Evolutionary conservation across 2,329 filamentous ascomycete genomes (phyloP).

Genomic region (Colletotrichum spaethianum): DNA sequence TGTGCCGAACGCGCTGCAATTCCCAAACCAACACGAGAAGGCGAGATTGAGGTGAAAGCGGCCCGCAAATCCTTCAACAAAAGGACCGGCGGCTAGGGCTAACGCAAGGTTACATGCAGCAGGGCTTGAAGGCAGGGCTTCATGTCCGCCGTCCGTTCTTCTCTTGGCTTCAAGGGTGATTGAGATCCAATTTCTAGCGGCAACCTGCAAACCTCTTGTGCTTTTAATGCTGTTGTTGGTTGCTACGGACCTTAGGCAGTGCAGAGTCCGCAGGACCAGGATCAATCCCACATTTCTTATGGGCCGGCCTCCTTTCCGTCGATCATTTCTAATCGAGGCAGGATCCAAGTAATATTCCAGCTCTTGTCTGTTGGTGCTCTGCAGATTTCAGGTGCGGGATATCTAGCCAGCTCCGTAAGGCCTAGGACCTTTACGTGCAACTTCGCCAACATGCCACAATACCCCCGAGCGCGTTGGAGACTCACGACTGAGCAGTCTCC

Average conservation of each 20-base stretch:
- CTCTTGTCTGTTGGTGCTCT: not conserved
- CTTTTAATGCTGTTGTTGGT: not conserved
- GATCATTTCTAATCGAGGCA: not conserved
- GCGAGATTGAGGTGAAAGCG: not conserved
- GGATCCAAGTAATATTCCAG: not conserved
- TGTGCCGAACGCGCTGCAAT: not conserved
- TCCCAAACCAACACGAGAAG: not conserved
- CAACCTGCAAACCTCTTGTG: not conserved
- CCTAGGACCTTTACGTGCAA: not conserved
- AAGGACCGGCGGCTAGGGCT: not conserved
- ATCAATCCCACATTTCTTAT: not conserved
- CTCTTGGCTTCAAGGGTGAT: not conserved
- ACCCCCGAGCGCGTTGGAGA: not conserved
- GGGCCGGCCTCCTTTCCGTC: not conserved
- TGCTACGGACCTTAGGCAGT: not conserved
- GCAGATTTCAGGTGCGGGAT: no score
- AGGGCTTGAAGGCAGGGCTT: not conserved
- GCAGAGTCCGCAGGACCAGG: not conserved
- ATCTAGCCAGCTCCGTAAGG: not conserved
- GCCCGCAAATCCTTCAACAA: not conserved
- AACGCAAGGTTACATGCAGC: not conserved
- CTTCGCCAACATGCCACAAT: not conserved
- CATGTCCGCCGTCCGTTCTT: not conserved
- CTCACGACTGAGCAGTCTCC: not conserved
- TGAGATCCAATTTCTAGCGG: not conserved